Evolutionary conservation across 1,139 yeast species (phyloP), one percentile per base, ranked within the genome.

Genomic region (Saccharomycopsis phalli): DNA sequence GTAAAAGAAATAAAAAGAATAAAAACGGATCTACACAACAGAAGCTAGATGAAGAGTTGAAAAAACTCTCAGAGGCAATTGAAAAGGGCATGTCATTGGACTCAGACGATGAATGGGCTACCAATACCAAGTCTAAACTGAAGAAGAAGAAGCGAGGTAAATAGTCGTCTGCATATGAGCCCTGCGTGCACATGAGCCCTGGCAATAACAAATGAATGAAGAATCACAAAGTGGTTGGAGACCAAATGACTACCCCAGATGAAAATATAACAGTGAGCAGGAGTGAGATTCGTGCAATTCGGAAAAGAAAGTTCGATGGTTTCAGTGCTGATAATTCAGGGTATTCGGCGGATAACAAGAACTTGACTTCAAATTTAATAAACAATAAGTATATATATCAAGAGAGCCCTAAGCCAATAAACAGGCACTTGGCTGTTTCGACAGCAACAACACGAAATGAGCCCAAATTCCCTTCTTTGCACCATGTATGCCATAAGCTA

Each of bases 1-100:
- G 32, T 7, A 26, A 26, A n/a, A 26, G n/a, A 14, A 25, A 25
- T 14, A 37, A 37, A 21, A 32, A 32, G 25, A 27, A 14, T 10
- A 25, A 32, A n/a, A 19, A 37, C 22, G 16, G 14, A 11, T 11
- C n/a, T 10, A 33, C 21, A 4, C 11, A 34, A 13, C 16, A 14
- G 11, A 13, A 26, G 11, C 21, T 14, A 5, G 36, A 37, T 19
- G 31, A 22, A 7, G 41, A 37, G 11, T 17, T 37, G 8, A 23
- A 17, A 20, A 37, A 37, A 19, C 29, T 37, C 16, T 37, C 41
- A 4, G 41, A 37, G 17, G 41, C 41, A 13, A 10, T 37, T 18
- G 41, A 37, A 26, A 37, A 37, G 27, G 41, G 41, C 11, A 32
- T 37, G 3, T 20, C 29, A 13, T 26, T 37, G 14, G 37, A 32